These are phyloP conservation scores for Huntiella bhutanensis DNA, from an alignment of 2,329 filamentous ascomycete genomes.

Conservation along the genomic window DNA sequence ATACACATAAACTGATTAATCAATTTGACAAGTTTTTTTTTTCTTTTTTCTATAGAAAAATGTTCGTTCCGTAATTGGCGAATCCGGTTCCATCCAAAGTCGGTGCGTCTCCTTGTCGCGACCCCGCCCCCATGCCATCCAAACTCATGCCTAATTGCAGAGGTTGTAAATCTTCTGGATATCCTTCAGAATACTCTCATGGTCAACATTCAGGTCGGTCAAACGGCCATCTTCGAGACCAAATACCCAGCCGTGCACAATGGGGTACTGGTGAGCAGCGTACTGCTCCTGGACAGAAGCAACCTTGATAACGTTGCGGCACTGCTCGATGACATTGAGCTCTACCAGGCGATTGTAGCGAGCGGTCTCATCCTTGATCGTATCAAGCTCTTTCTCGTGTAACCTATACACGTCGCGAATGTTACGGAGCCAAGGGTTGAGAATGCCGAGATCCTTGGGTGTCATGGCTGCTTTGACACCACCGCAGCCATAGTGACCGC, in stretches of 20 bases:
- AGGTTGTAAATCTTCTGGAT: constrained; percentile 50
- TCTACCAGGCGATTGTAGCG: constrained; percentile 58
- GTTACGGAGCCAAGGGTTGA: constrained; percentile 58
- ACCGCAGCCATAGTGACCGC: constrained; percentile 62
- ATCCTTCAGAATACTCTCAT: constrained; percentile 33
- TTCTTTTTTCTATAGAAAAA: too few species aligned
- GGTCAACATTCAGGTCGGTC: constrained; percentile 44
- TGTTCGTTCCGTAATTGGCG: too few species aligned
- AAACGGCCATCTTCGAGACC: constrained; percentile 47
- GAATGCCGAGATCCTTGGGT: constrained; percentile 46
- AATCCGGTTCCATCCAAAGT: too few species aligned
- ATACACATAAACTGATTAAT: too few species aligned
- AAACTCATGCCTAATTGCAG: constrained; percentile 16
- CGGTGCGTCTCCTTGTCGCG: too few species aligned
- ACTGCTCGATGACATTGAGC: constrained; percentile 63
- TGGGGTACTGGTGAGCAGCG: constrained; percentile 41
- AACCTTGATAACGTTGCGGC: constrained; percentile 63
- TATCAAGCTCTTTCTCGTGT: constrained; percentile 50
- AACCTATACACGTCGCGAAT: constrained; percentile 57
- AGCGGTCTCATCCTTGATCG: constrained; percentile 36
- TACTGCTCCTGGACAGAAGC: constrained; percentile 58
- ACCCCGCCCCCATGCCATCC: too few species aligned
- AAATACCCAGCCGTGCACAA: constrained; percentile 60
- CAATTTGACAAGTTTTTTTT: too few species aligned
- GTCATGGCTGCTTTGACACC: constrained; percentile 60